Conservation (phyloP, 177 flowering plant genomes). For the Telopea speciosissima region DNA sequence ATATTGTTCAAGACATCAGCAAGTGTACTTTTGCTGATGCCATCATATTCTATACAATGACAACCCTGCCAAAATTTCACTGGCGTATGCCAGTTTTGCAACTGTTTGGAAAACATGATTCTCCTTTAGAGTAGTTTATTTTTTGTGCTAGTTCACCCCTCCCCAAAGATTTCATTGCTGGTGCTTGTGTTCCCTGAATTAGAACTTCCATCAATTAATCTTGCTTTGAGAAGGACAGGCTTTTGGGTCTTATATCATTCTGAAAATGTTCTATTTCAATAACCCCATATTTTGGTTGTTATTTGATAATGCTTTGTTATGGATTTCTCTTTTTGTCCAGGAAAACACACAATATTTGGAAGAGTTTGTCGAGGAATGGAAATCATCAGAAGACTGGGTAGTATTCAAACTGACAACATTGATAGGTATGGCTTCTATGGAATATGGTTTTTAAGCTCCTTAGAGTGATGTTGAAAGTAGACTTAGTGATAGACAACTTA, state of each 20-base stretch:
- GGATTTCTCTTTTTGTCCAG: constrained; percentile 30
- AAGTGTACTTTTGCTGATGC: too few species aligned
- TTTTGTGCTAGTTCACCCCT: background rate
- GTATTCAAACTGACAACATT: constrained; percentile 88
- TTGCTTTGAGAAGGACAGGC: background rate
- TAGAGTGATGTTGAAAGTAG: too few species aligned
- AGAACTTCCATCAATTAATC: background rate
- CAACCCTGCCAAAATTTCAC: too few species aligned
- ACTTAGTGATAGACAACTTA: too few species aligned
- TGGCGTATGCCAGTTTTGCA: too few species aligned
- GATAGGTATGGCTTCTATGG: constrained; percentile 50
- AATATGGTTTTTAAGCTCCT: background rate
- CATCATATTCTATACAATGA: too few species aligned
- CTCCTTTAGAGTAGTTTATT: background rate
- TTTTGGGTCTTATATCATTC: background rate
- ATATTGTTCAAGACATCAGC: too few species aligned
- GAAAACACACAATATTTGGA: constrained; percentile 98
- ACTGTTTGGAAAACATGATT: background rate
- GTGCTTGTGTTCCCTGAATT: background rate
- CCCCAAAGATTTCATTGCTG: background rate
- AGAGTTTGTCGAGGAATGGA: constrained; percentile 95
- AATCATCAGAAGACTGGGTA: constrained; percentile 91
- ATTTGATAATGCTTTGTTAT: background rate
- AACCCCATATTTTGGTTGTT: background rate
- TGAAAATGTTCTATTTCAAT: background rate